Evolutionary conservation across 352 stramenopile genomes (phyloP).

Genomic region (Pseudoperonospora humuli): DNA sequence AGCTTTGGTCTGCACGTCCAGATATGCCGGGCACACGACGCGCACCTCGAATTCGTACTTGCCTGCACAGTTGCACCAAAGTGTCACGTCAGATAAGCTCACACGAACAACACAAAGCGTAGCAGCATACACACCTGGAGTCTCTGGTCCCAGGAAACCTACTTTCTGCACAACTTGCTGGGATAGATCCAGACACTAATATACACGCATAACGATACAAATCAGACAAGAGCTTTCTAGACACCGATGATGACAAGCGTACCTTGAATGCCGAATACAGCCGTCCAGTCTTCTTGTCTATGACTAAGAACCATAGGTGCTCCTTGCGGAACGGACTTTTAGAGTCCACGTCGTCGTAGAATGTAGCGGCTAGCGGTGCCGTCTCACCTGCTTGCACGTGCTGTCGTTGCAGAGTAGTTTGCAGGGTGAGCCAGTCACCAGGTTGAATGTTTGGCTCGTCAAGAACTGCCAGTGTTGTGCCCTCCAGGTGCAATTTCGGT

Average conservation of each 20-base stretch:
- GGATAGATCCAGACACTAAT: conserved; percentile 44
- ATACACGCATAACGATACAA: not conserved
- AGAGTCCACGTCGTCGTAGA: conserved; percentile 66
- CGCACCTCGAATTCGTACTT: conserved; percentile 74
- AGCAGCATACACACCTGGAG: conserved; percentile 27
- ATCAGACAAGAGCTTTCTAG: not conserved
- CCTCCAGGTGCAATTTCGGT: conserved; percentile 27
- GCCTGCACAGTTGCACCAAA: conserved; percentile 18
- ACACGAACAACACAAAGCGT: not conserved
- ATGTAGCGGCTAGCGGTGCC: conserved; percentile 48
- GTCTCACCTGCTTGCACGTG: conserved; percentile 34
- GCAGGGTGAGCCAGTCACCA: conserved; percentile 71
- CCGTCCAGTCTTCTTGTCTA: conserved; percentile 47
- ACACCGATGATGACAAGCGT: not conserved
- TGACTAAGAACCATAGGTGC: conserved; percentile 61
- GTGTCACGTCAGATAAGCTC: not conserved
- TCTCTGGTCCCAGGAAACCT: conserved; percentile 57
- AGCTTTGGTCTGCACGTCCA: conserved; percentile 43
- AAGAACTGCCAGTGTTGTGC: conserved; percentile 41
- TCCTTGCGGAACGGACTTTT: conserved; percentile 67
- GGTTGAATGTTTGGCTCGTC: conserved; percentile 66
- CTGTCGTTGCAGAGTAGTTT: conserved; percentile 41
- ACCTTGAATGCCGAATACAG: conserved; percentile 70
- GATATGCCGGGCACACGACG: conserved; percentile 53
- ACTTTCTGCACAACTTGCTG: conserved; percentile 39